Percentiles rank a stretch among this genome's conserved stretches.
phyloP scores from a whole-genome alignment of 2,329 filamentous ascomycete species.

The Ceratocystis alfenasii region DNA sequence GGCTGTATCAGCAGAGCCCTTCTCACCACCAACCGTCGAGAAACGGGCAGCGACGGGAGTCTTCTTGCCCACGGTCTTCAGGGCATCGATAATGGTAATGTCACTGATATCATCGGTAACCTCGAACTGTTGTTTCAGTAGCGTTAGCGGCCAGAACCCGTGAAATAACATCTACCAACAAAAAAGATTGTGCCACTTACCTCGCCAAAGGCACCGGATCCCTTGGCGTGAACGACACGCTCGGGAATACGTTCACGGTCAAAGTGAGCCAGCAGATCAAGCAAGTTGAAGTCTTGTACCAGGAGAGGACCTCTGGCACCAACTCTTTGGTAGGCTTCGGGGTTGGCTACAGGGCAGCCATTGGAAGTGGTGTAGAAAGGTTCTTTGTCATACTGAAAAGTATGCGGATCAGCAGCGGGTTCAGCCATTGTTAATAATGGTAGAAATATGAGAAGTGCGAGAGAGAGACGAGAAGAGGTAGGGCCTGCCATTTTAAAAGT shows the following conservation, averaged over 20 bases:
- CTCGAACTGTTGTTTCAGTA: constrained; percentile 31
- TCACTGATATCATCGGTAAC: constrained; percentile 40
- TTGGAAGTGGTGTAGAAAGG: constrained; percentile 49
- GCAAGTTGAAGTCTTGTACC: constrained; percentile 41
- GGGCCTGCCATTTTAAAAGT: neutral
- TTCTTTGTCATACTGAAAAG: constrained; percentile 42
- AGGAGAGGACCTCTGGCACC: constrained; percentile 35
- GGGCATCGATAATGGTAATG: constrained; percentile 40
- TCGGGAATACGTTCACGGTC: constrained; percentile 41
- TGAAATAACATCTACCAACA: neutral
- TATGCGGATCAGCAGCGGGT: constrained; percentile 10
- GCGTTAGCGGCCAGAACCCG: neutral
- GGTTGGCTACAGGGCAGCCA: constrained; percentile 45
- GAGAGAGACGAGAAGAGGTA: neutral
- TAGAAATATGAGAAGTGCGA: neutral
- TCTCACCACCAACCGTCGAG: constrained; percentile 64
- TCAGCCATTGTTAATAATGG: constrained; percentile 3
- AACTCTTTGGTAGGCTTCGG: constrained; percentile 38
- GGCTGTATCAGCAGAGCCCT: constrained; percentile 57
- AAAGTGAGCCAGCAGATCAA: constrained; percentile 48
- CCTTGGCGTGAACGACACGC: constrained; percentile 49
- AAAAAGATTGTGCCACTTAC: constrained; percentile 6
- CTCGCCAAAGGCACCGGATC: constrained; percentile 41
- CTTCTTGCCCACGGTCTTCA: constrained; percentile 53
- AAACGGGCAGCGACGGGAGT: constrained; percentile 57